A percentile compares a stretch with the other conserved stretches of the same genome.
Evolutionary conservation across 2,329 filamentous ascomycete genomes (phyloP).

Genomic region (Fusarium humuli): DNA sequence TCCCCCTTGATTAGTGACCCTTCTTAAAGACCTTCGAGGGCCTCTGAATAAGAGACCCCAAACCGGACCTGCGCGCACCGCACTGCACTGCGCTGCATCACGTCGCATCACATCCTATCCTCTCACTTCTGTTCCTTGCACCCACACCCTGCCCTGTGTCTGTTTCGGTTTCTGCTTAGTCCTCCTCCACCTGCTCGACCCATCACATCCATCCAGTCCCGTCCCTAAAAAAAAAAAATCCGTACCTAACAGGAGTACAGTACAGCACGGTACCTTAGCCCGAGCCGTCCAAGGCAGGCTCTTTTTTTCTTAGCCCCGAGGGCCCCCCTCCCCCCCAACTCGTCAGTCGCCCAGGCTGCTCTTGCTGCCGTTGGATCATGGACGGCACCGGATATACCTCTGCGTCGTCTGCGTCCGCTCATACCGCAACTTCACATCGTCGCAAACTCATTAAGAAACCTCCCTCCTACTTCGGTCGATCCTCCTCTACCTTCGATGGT

Average conservation of each 20-base stretch:
- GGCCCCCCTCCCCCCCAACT: slow-evolving; percentile 22
- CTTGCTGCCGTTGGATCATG: slow-evolving; percentile 56
- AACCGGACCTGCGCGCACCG: slow-evolving; percentile 20
- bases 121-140: slow-evolving; percentile 39
- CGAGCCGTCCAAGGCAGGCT: slow-evolving; percentile 42
- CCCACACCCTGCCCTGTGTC: slow-evolving; percentile 39
- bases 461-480: slow-evolving; percentile 61
- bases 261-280: slow-evolving; percentile 13
- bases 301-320: slow-evolving; percentile 44
- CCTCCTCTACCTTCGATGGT: slow-evolving; percentile 64
- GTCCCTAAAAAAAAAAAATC: slow-evolving; percentile 30
- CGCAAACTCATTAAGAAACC: slow-evolving; percentile 74
- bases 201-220: slow-evolving; percentile 30
- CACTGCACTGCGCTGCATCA: background rate
- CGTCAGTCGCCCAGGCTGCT: slow-evolving; percentile 40
- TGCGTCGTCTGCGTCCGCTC: slow-evolving; percentile 48
- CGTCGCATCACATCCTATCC: slow-evolving; percentile 6
- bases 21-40: slow-evolving; percentile 18
- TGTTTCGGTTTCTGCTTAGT: slow-evolving; percentile 30
- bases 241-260: slow-evolving; percentile 38
- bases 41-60: slow-evolving; percentile 13
- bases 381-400: slow-evolving; percentile 56
- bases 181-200: slow-evolving; percentile 43
- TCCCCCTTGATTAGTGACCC: slow-evolving; percentile 22
- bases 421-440: slow-evolving; percentile 64